These are phyloP conservation scores for Turritis glabra DNA, from an alignment of 345 rosid genomes.

Conservation along the genomic window DNA sequence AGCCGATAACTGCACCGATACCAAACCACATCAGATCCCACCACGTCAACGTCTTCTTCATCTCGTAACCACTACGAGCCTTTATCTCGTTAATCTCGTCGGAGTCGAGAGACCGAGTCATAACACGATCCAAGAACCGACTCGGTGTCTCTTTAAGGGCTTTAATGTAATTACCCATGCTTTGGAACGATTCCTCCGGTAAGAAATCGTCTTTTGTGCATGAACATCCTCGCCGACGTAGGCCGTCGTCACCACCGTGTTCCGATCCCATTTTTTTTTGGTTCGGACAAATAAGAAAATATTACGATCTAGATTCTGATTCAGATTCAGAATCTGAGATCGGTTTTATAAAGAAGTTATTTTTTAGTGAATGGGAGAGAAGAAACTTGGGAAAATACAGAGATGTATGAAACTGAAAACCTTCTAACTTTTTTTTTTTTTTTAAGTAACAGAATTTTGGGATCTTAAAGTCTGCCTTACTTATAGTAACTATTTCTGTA, in stretches of 20 bases:
- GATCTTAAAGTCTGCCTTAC: constrained; percentile 11
- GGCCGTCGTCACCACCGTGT: constrained; percentile 36
- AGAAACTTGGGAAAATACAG: constrained; percentile 7
- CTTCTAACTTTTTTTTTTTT: too few relatives aligned
- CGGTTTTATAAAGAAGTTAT: neutral
- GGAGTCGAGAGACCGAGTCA: constrained; percentile 69
- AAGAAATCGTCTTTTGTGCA: constrained; percentile 76
- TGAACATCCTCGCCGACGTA: constrained; percentile 63
- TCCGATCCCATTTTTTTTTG: constrained; percentile 24
- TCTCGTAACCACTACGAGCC: constrained; percentile 76
- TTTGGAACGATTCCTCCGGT: constrained; percentile 83
- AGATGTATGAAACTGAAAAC: neutral
- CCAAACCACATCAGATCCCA: constrained; percentile 99
- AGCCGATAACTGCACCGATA: constrained; percentile 84
- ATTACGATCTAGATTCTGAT: constrained; percentile 1
- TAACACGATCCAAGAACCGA: constrained; percentile 58
- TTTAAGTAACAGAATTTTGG: neutral
- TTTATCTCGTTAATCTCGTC: constrained; percentile 76
- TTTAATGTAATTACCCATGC: constrained; percentile 53
- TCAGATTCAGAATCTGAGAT: constrained; percentile 22
- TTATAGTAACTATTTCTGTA: neutral
- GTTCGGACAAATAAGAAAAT: neutral
- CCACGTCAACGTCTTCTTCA: constrained; percentile 85
- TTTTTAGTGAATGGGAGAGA: neutral
- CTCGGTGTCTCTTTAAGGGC: constrained; percentile 66